A percentile compares a stretch with the other conserved stretches of the same genome.
phyloP scores from a whole-genome alignment of 1,139 yeast genomes.

The Saccharomycopsis crataegensis region DNA sequence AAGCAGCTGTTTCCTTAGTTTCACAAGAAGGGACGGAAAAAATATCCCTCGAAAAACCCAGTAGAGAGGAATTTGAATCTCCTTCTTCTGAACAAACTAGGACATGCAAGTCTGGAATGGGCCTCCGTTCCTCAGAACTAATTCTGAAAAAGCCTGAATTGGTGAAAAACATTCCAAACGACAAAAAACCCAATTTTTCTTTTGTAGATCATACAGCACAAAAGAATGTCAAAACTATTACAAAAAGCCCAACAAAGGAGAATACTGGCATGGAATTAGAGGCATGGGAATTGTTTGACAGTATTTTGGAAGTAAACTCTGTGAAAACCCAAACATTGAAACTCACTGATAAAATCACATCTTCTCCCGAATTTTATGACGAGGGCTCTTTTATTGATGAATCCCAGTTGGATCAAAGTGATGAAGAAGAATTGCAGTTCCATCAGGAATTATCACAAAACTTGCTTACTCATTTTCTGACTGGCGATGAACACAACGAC shows the following conservation, averaged over 20 bases:
- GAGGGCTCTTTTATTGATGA: not conserved
- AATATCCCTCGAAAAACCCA: too few relatives aligned
- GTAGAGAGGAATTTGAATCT: too few relatives aligned
- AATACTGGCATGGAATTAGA: conserved; percentile 2
- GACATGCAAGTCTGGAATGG: too few relatives aligned
- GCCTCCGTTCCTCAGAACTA: not conserved
- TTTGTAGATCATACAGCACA: not conserved
- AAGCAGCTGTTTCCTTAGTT: too few relatives aligned
- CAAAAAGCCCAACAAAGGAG: too few relatives aligned
- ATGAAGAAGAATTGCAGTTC: not conserved
- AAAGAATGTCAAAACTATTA: not conserved
- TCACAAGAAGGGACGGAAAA: too few relatives aligned
- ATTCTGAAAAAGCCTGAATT: not conserved
- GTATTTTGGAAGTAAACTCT: not conserved
- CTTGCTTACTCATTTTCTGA: not conserved
- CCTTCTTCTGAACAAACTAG: too few relatives aligned
- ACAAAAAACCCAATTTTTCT: not conserved
- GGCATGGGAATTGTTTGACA: conserved; percentile 3
- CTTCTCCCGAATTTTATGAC: not conserved
- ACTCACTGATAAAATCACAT: not conserved
- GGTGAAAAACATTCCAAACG: not conserved
- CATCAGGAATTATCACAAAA: not conserved
- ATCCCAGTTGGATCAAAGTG: not conserved
- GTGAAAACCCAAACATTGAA: not conserved
- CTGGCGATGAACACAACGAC: not conserved